Percentiles rank a stretch among this genome's conserved stretches.
phyloP scores from a whole-genome alignment of 257 asterid genomes.

The Jacaranda mimosifolia region DNA sequence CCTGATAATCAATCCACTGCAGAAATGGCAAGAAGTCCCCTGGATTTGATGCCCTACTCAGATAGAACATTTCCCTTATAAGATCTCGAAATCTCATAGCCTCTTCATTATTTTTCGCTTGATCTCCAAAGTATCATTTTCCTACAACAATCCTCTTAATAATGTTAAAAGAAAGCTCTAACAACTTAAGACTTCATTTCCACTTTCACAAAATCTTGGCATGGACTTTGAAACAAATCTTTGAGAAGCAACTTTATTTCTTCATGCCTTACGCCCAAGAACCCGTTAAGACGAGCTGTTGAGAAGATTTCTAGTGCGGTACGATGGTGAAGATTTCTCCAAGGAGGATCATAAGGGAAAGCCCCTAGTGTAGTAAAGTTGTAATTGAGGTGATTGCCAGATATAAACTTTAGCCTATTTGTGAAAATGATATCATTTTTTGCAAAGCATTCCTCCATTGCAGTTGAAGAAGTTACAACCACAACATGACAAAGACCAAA shows the following conservation, averaged over 20 bases:
- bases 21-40: slow-evolving; percentile 38
- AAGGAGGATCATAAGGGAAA: slow-evolving; percentile 36
- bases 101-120: slow-evolving; percentile 4
- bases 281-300: background rate
- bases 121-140: slow-evolving; percentile 30
- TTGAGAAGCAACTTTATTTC: slow-evolving; percentile 22
- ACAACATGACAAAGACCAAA: slow-evolving; percentile 13
- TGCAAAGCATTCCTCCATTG: slow-evolving; percentile 35
- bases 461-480: slow-evolving; percentile 27
- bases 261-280: slow-evolving; percentile 12
- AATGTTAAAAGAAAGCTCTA: slow-evolving; percentile 31
- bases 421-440: slow-evolving; percentile 34
- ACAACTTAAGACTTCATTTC: slow-evolving; percentile 29
- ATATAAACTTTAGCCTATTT: slow-evolving; percentile 26
- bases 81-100: slow-evolving; percentile 4
- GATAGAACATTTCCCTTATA: background rate
- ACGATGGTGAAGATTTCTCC: slow-evolving; percentile 35
- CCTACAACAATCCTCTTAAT: slow-evolving; percentile 34
- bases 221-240: background rate
- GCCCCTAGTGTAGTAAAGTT: slow-evolving; percentile 31
- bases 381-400: slow-evolving; percentile 32
- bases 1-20: slow-evolving; percentile 32
- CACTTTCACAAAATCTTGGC: slow-evolving; percentile 7
- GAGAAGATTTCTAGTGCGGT: slow-evolving; percentile 31
- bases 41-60: slow-evolving; percentile 28